phyloP scores from a whole-genome alignment of 2,329 filamentous ascomycete genomes.

The Colletotrichum plurivorum region DNA sequence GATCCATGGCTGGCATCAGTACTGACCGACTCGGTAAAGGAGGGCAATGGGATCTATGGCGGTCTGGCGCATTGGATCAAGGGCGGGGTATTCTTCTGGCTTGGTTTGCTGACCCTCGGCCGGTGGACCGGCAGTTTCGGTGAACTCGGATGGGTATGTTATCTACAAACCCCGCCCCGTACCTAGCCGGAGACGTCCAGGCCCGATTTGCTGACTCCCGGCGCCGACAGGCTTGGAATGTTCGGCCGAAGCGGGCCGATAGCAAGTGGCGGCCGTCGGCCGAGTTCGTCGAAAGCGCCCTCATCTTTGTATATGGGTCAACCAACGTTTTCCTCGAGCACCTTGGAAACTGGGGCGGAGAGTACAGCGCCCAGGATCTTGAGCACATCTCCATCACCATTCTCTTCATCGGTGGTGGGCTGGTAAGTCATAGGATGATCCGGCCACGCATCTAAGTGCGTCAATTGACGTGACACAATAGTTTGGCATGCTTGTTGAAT shows the following conservation, averaged over 20 bases:
- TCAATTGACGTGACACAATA: constrained; percentile 51
- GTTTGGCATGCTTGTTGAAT: constrained; percentile 90
- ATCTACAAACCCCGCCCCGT: neutral
- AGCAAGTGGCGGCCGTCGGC: constrained; percentile 81
- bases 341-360: constrained; percentile 77
- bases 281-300: constrained; percentile 89
- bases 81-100: constrained; percentile 95
- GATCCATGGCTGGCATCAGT: neutral
- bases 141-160: constrained; percentile 84
- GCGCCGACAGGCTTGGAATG: constrained; percentile 82
- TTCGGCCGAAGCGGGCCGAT: constrained; percentile 73
- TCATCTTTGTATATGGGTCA: constrained; percentile 91
- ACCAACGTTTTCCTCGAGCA: constrained; percentile 96
- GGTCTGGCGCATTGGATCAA: constrained; percentile 95
- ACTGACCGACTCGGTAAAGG: constrained; percentile 58
- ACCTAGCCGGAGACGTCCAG: neutral
- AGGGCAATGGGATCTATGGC: constrained; percentile 79
- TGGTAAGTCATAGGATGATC: constrained; percentile 67
- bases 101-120: constrained; percentile 87
- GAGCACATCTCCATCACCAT: constrained; percentile 95
- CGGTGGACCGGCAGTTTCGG: constrained; percentile 93
- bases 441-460: neutral
- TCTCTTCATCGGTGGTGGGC: constrained; percentile 92
- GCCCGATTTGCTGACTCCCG: constrained; percentile 31
- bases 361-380: constrained; percentile 84